A percentile compares a stretch with the other conserved stretches of the same genome.
Conservation (phyloP, 108 stramenopile genomes). For the Fistulifera solaris region DNA sequence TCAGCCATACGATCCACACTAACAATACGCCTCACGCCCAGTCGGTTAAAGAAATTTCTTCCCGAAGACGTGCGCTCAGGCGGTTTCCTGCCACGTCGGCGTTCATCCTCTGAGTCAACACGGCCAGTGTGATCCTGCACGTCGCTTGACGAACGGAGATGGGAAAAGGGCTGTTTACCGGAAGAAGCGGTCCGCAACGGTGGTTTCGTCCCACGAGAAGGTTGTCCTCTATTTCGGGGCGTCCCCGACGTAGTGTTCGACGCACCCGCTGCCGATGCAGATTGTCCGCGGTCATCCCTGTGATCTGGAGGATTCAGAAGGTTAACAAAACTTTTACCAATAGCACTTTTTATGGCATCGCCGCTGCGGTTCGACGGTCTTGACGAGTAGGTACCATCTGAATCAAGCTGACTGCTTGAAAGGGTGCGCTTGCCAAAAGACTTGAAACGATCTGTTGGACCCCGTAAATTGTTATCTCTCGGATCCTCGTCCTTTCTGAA, state of each 20-base stretch:
- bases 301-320: too few species aligned
- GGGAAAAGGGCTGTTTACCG: background rate
- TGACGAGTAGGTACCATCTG: background rate
- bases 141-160: conserved; percentile 2
- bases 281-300: too few species aligned
- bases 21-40: conserved; percentile 6
- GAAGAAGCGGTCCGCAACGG: background rate
- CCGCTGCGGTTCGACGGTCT: background rate
- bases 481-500: too few species aligned
- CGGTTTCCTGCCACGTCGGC: background rate
- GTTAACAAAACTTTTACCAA: too few species aligned
- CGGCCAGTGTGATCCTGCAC: background rate
- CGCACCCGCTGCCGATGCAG: too few species aligned
- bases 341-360: background rate
- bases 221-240: background rate
- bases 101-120: background rate
- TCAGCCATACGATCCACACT: conserved; percentile 4
- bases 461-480: background rate
- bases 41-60: conserved; percentile 6
- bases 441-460: background rate
- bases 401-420: background rate
- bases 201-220: background rate
- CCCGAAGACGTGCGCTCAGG: conserved; percentile 1
- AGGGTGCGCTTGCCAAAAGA: background rate
- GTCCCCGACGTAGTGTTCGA: too few species aligned